Evolutionary conservation across 257 asterid genomes (phyloP).

Genomic region (Petrea volubilis): DNA sequence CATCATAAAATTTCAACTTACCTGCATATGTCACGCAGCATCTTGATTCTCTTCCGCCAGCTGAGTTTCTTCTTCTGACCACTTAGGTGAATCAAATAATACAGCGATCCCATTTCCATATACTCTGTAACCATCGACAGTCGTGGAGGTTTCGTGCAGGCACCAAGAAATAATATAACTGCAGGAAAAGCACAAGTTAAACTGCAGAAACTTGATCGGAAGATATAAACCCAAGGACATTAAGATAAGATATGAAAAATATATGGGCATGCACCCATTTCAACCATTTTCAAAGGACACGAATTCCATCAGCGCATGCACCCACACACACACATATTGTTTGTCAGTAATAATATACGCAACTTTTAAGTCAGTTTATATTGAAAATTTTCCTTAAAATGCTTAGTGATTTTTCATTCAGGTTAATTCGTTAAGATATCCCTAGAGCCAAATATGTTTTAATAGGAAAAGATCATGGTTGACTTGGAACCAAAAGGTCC

Average conservation of each 20-base stretch:
- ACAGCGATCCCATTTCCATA: constrained; percentile 98
- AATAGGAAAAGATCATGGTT: not conserved
- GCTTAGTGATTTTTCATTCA: not conserved
- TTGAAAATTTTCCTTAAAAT: not conserved
- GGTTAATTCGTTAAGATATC: not conserved
- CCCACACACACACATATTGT: not conserved
- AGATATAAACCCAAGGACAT: not conserved
- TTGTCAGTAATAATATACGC: not conserved
- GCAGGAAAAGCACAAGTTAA: constrained; percentile 33
- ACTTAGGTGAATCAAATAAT: constrained; percentile 80
- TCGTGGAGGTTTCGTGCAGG: constrained; percentile 94
- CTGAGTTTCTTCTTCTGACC: constrained; percentile 90
- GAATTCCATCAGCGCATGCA: not conserved
- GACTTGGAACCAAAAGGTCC: not conserved
- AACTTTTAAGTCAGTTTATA: not conserved
- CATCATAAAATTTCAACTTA: constrained; percentile 27
- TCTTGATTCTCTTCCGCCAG: constrained; percentile 91
- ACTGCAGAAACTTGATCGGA: constrained; percentile 16
- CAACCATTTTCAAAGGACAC: not conserved
- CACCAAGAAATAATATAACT: constrained; percentile 97
- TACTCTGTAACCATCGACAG: constrained; percentile 92
- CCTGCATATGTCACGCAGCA: constrained; percentile 99
- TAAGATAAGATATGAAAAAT: not conserved
- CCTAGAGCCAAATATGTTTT: not conserved
- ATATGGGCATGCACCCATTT: not conserved